Conservation (phyloP, 495 filamentous ascomycete genomes). For the Tuber indicum region DNA sequence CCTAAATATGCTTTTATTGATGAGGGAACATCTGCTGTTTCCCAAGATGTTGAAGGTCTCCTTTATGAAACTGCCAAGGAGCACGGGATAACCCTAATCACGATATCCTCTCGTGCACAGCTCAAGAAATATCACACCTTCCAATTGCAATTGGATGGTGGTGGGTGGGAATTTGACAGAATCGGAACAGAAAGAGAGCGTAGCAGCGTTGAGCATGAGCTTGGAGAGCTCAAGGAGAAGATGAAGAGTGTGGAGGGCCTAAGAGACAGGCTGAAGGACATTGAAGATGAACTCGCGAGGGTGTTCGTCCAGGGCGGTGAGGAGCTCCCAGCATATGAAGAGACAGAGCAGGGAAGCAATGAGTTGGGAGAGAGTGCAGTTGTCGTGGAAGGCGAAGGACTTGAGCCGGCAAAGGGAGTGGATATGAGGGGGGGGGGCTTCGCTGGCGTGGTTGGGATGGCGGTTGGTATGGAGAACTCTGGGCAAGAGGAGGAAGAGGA, state of each 20-base stretch:
- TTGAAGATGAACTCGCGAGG: slow-evolving; percentile 60
- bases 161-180: slow-evolving; percentile 79
- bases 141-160: slow-evolving; percentile 65
- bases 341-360: slow-evolving; percentile 38
- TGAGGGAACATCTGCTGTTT: slow-evolving; percentile 90
- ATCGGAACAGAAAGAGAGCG: slow-evolving; percentile 92
- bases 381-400: slow-evolving; percentile 10
- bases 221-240: slow-evolving; percentile 72
- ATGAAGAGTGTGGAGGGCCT: slow-evolving; percentile 75
- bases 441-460: neutral
- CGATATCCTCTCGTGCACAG: slow-evolving; percentile 84
- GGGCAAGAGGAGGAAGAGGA: slow-evolving; percentile 6
- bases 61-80: slow-evolving; percentile 89
- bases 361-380: slow-evolving; percentile 16
- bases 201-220: slow-evolving; percentile 79
- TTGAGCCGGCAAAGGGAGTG: slow-evolving; percentile 17
- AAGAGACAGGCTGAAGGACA: slow-evolving; percentile 70
- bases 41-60: slow-evolving; percentile 86
- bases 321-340: slow-evolving; percentile 34
- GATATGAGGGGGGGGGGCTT: slow-evolving; percentile 7
- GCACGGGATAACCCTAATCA: slow-evolving; percentile 71
- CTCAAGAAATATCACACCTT: slow-evolving; percentile 92
- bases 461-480: neutral
- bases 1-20: slow-evolving; percentile 90
- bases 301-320: slow-evolving; percentile 50